Evolutionary conservation across 2,329 filamentous ascomycete genomes (phyloP).

Genomic region (Dactylella cylindrospora): DNA sequence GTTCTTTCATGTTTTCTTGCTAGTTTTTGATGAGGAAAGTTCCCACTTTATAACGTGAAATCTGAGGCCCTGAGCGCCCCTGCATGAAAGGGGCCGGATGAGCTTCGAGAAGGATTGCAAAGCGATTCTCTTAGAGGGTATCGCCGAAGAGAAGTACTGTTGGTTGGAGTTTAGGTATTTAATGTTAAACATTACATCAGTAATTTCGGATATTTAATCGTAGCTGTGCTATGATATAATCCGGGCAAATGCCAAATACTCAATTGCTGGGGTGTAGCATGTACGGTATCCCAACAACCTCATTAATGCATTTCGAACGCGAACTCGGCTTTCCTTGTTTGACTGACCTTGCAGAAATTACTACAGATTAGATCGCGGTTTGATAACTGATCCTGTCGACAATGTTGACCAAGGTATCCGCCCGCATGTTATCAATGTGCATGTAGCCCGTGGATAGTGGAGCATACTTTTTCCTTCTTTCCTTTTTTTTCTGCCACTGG

Average conservation of each 20-base stretch:
- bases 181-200: no score
- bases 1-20: background rate
- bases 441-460: no score
- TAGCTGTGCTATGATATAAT: slow-evolving; percentile 2
- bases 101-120: slow-evolving; percentile 17
- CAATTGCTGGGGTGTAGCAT: background rate
- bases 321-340: no score
- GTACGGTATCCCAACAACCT: background rate
- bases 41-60: background rate
- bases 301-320: slow-evolving; percentile 3
- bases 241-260: background rate
- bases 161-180: no score
- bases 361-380: no score
- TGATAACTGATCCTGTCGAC: no score
- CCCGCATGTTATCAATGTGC: no score
- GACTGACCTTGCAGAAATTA: no score
- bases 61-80: background rate
- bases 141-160: no score
- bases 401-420: no score
- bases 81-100: slow-evolving; percentile 10
- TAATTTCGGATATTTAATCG: slow-evolving; percentile 42
- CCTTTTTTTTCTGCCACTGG: no score
- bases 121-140: background rate
- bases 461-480: no score
- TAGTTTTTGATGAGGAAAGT: background rate